Evolutionary conservation across 371 early-diverging fungal species (phyloP), one percentile per base, ranked within the genome.

Genomic region (Mortierella sp.): DNA sequence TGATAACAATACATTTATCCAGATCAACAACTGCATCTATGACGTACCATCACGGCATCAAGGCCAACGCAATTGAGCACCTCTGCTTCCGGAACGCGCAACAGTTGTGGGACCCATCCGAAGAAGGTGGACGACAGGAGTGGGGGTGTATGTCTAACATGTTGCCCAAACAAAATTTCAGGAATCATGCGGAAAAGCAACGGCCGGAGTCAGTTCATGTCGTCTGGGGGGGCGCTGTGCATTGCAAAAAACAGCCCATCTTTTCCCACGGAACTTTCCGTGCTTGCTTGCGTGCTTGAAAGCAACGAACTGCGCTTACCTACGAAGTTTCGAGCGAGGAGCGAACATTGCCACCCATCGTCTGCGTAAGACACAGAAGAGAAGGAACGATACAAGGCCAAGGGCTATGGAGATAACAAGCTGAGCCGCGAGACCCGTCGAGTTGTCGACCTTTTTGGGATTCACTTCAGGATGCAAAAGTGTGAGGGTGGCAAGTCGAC

Each of bases 31-130:
- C 4, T 31, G 14, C 38, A 42, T 21, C 16, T 5, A 27, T 13
- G 8, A 50, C 71, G 45, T 81, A 81, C 81, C 86, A 89, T 85
- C 21, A 84, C 83, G 1, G 88, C 87, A 54, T 89, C 89, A 19
- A 89, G 69, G 26, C 89, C 89, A 1, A 85, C 87, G 46, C 78
- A 67, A n/a, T 80, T 57, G 9, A 87, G 58, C 30, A 82, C 71
- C 24, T 83, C 83, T 12, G 61, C 64, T 64, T 88, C 86, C 12
- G 81, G 69, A 13, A 84, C 58, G 18, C 79, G 58, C 31, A 87
- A 52, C 30, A 89, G 59, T 23, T 88, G 86, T 19, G 81, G 63
- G 57, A 89, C 86, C 89, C 89, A 89, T 23, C 87, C 87, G 69
- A 89, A 85, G 46, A 89, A 85, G 7, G 82, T 80, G 12, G 72